phyloP scores from a whole-genome alignment of 257 asterid species.

The Anisodus tanguticus region DNA sequence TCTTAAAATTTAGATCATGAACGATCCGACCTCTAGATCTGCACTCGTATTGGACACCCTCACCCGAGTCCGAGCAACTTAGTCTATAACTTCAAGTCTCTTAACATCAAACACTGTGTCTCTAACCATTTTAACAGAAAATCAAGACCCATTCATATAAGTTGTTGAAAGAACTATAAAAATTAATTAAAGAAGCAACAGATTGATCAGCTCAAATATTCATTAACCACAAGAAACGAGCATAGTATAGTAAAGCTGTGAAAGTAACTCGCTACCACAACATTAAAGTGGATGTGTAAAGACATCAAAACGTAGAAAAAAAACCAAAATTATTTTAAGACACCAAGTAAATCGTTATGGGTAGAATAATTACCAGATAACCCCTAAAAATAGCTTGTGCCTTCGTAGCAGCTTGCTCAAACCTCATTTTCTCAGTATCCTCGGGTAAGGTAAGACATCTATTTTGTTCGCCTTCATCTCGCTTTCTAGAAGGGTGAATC shows the following conservation, averaged over 20 bases:
- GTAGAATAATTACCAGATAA: constrained; percentile 45
- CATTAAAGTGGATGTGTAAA: neutral
- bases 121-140: neutral
- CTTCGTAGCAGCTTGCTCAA: constrained; percentile 60
- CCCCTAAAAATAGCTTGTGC: constrained; percentile 60
- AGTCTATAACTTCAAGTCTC: neutral
- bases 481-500: constrained; percentile 37
- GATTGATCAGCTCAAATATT: neutral
- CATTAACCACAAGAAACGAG: neutral
- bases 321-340: neutral
- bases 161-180: neutral
- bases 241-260: neutral
- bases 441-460: constrained; percentile 32
- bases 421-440: constrained; percentile 43
- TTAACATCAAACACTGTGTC: neutral
- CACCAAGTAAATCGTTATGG: neutral
- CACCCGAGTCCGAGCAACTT: too few relatives aligned
- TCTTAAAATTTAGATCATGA: too few relatives aligned
- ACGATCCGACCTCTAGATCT: too few relatives aligned
- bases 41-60: too few relatives aligned
- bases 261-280: neutral
- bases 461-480: constrained; percentile 37
- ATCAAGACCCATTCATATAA: neutral
- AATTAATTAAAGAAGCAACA: neutral
- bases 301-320: neutral